Evolutionary conservation across 1,139 yeast species (phyloP).

Genomic region (Candida labiduridarum): DNA sequence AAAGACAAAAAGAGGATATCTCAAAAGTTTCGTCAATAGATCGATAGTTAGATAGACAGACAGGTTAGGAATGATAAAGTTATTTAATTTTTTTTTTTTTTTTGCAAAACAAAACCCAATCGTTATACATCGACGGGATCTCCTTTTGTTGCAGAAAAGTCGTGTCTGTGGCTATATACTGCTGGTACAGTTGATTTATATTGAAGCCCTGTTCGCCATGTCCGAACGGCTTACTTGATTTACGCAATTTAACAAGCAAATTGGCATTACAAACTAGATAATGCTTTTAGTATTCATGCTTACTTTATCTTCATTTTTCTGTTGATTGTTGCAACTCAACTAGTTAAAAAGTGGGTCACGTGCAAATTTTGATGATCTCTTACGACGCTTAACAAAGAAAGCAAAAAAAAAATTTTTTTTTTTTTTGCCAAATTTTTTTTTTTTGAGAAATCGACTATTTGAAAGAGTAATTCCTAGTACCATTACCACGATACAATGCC

Average conservation of each 20-base stretch:
- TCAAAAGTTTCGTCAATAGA: conserved; percentile 18
- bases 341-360: background rate
- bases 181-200: too few relatives aligned
- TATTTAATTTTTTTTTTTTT: background rate
- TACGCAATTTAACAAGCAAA: too few relatives aligned
- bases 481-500: conserved; percentile 49
- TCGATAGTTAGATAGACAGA: background rate
- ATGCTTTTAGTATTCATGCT: too few relatives aligned
- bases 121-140: too few relatives aligned
- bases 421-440: conserved; percentile 1
- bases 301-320: too few relatives aligned
- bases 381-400: background rate
- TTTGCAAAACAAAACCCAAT: background rate
- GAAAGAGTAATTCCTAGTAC: conserved; percentile 1
- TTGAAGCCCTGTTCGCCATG: too few relatives aligned
- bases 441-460: background rate
- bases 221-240: too few relatives aligned
- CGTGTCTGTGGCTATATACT: background rate
- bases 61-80: background rate
- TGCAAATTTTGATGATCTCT: background rate
- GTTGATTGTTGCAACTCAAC: too few relatives aligned
- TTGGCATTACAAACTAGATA: too few relatives aligned
- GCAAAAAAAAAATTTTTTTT: conserved; percentile 6
- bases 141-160: background rate
- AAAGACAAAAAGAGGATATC: conserved; percentile 24